A percentile compares a stretch with the other conserved stretches of the same genome.
phyloP scores from a whole-genome alignment of 495 filamentous ascomycete species.

The Hypomontagnella submonticulosa region DNA sequence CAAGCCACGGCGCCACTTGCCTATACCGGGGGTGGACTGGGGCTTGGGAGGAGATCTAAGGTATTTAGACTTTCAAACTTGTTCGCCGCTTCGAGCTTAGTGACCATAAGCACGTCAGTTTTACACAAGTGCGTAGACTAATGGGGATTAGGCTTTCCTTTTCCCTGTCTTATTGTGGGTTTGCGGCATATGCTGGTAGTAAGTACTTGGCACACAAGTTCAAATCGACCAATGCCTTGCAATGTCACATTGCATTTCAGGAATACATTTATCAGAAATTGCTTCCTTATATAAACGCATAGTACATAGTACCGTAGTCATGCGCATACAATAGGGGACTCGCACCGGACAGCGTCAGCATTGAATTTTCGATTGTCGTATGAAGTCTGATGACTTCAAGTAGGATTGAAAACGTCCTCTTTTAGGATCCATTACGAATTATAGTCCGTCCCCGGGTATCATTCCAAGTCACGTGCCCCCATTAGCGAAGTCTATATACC shows the following conservation, averaged over 20 bases:
- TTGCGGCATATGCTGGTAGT: not conserved
- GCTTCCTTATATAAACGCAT: not conserved
- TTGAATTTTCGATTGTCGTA: not conserved
- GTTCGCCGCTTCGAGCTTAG: no score
- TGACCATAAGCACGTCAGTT: no score
- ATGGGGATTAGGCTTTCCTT: not conserved
- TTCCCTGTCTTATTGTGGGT: not conserved
- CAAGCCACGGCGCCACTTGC: constrained; percentile 14
- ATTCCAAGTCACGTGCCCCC: constrained; percentile 39
- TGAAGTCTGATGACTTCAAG: constrained; percentile 15
- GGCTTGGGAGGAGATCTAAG: not conserved
- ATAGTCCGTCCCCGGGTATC: constrained; percentile 42
- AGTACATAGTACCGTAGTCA: no score
- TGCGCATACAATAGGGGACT: constrained; percentile 16
- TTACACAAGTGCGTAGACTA: no score
- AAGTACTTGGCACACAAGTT: constrained; percentile 4
- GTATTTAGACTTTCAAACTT: no score
- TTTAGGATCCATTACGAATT: constrained; percentile 39
- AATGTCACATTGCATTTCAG: constrained; percentile 33
- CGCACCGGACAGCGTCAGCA: not conserved
- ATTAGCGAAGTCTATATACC: constrained; percentile 32
- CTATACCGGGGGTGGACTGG: constrained; percentile 13
- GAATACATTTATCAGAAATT: constrained; percentile 26
- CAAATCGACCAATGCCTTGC: constrained; percentile 4
- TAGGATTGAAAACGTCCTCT: constrained; percentile 28